A percentile compares a stretch with the other conserved stretches of the same genome.
Evolutionary conservation across 495 filamentous ascomycete species (phyloP).

Genomic region (Aspergillus panamensis): DNA sequence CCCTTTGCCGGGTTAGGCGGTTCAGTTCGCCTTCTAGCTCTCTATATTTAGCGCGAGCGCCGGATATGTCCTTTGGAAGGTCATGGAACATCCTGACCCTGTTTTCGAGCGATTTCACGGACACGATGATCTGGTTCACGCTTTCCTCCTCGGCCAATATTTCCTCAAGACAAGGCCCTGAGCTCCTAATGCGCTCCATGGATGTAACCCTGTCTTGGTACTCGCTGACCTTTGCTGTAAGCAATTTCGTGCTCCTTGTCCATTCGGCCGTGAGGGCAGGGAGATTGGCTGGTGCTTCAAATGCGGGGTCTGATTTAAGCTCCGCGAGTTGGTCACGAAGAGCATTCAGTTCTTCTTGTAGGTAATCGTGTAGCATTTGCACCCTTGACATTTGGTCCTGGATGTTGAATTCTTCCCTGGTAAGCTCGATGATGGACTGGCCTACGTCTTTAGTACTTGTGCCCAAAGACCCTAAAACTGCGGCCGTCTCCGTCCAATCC

Average conservation of each 20-base stretch:
- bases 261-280: conserved; percentile 59
- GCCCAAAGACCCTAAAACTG: conserved; percentile 32
- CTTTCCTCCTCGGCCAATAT: conserved; percentile 48
- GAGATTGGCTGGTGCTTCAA: conserved; percentile 48
- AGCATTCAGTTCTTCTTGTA: conserved; percentile 37
- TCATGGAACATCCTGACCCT: conserved; percentile 59
- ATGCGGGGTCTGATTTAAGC: conserved; percentile 44
- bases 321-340: conserved; percentile 37
- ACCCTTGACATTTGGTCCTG: conserved; percentile 49
- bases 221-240: conserved; percentile 55
- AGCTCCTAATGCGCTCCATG: conserved; percentile 35
- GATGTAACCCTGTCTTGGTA: conserved; percentile 50
- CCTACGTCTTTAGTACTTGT: conserved; percentile 35
- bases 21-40: conserved; percentile 58
- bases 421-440: conserved; percentile 42
- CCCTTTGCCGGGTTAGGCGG: conserved; percentile 54
- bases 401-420: conserved; percentile 39
- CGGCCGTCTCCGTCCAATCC: conserved; percentile 39
- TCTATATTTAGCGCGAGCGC: conserved; percentile 64
- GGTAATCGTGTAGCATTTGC: conserved; percentile 51
- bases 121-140: conserved; percentile 29
- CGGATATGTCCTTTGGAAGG: conserved; percentile 64
- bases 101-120: conserved; percentile 49
- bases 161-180: conserved; percentile 47
- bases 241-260: conserved; percentile 56